Evolutionary conservation across 139 green algal genomes (phyloP).

Genomic region (Micractinium conductrix): DNA sequence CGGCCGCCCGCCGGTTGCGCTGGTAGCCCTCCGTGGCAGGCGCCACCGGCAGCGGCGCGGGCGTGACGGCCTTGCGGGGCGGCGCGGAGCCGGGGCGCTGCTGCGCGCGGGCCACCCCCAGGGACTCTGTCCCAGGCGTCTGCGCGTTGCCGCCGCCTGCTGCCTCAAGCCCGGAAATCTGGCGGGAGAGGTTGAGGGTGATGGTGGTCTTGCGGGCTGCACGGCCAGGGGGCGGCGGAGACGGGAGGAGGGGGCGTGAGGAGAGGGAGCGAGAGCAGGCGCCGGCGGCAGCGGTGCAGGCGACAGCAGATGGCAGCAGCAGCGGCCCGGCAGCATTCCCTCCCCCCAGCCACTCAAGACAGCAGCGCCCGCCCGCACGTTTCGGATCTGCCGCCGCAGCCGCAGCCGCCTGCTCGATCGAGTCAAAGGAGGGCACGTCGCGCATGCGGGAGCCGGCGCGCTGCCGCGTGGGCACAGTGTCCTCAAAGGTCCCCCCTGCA

Average conservation of each 20-base stretch:
- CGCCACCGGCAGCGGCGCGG: not conserved
- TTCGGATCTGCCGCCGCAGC: not conserved
- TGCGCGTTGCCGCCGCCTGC: not conserved
- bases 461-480: not conserved
- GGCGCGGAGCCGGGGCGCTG: not conserved
- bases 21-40: conserved; percentile 24
- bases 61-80: conserved; percentile 25
- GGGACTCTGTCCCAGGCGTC: conserved; percentile 9
- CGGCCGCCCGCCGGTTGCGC: conserved; percentile 29
- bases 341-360: not conserved
- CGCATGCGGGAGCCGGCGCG: conserved; percentile 5
- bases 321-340: not conserved
- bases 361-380: not conserved
- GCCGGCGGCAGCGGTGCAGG: not conserved
- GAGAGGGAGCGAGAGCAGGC: not conserved
- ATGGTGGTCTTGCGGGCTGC: conserved; percentile 44
- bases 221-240: not conserved
- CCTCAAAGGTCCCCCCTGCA: conserved; percentile 24
- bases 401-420: not conserved
- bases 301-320: not conserved
- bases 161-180: conserved; percentile 23
- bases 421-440: conserved; percentile 36
- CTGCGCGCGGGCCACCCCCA: not conserved
- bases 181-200: conserved; percentile 31
- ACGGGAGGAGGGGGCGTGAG: not conserved